phyloP scores from a whole-genome alignment of 805 yeast species.

The Dipodascus albidus region DNA sequence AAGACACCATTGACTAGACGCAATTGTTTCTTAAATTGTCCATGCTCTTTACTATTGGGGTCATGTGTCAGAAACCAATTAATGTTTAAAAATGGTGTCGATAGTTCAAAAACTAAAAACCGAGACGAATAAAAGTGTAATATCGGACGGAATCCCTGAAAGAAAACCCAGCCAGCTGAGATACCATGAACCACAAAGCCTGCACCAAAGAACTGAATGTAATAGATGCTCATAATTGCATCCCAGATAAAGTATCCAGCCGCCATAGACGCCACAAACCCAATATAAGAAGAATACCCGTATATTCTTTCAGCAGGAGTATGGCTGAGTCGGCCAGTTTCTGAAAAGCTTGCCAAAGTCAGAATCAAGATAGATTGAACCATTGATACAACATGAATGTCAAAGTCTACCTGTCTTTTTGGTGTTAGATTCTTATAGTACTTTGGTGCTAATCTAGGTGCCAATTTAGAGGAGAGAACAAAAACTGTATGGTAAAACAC shows the following conservation, averaged over 20 bases:
- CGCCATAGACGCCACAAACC: constrained; percentile 60
- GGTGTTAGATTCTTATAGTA: constrained; percentile 44
- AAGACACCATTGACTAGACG: constrained; percentile 60
- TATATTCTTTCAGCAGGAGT: constrained; percentile 37
- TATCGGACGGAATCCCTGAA: constrained; percentile 54
- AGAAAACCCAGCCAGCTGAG: constrained; percentile 68
- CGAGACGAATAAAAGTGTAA: constrained; percentile 73
- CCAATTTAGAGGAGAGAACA: constrained; percentile 38
- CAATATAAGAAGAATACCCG: constrained; percentile 68
- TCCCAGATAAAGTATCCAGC: constrained; percentile 93
- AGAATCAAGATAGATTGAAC: constrained; percentile 68
- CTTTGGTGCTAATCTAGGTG: constrained; percentile 34
- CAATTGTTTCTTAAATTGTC: constrained; percentile 41
- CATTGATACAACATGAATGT: constrained; percentile 83
- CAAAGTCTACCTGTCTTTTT: constrained; percentile 59
- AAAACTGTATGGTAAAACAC: constrained; percentile 49
- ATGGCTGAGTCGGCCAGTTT: constrained; percentile 30
- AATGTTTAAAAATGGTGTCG: constrained; percentile 89
- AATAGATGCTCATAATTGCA: constrained; percentile 48
- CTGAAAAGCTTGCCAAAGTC: constrained; percentile 40
- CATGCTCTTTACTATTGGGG: constrained; percentile 58
- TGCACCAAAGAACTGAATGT: constrained; percentile 61
- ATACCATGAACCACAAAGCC: constrained; percentile 77
- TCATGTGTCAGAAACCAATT: constrained; percentile 83
- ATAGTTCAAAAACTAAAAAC: constrained; percentile 74